phyloP scores from a whole-genome alignment of 495 filamentous ascomycete genomes.

The Amphirosellinia nigrospora region DNA sequence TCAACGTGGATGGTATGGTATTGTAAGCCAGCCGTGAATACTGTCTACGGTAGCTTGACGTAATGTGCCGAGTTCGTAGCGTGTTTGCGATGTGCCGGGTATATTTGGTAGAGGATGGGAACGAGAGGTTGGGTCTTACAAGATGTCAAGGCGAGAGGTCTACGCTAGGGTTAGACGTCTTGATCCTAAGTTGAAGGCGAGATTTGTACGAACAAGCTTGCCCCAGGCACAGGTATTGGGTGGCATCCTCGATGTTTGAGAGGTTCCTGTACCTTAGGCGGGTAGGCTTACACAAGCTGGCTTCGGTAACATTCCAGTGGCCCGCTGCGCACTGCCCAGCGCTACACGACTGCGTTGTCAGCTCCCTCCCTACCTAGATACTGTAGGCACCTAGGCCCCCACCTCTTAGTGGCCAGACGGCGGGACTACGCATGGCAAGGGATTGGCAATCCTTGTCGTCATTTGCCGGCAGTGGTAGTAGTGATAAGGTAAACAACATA shows the following conservation, averaged over 20 bases:
- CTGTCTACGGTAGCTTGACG: conserved; percentile 15
- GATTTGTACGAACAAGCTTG: conserved; percentile 12
- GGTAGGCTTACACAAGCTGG: conserved; percentile 22
- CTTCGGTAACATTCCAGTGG: conserved; percentile 24
- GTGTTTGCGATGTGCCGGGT: neutral
- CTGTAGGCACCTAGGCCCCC: too few relatives aligned
- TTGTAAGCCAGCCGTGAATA: too few relatives aligned
- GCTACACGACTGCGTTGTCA: conserved; percentile 16
- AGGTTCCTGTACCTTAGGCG: conserved; percentile 9
- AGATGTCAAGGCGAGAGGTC: neutral
- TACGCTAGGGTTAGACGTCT: neutral
- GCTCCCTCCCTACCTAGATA: too few relatives aligned
- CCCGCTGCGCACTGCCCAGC: neutral
- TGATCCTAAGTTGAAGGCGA: conserved; percentile 8
- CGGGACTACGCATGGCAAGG: neutral
- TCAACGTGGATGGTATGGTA: too few relatives aligned
- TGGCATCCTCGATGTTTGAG: neutral
- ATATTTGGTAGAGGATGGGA: neutral
- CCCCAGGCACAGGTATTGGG: neutral
- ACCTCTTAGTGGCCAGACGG: neutral
- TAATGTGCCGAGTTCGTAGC: conserved; percentile 3
- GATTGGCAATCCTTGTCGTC: neutral
- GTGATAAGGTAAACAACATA: neutral
- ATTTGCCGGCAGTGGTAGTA: neutral
- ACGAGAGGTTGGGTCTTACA: neutral